Percentiles rank a stretch among this genome's conserved stretches.
Evolutionary conservation across 1,284 basidiomycete genomes (phyloP).

Genomic region (Boletus semigastroideus): DNA sequence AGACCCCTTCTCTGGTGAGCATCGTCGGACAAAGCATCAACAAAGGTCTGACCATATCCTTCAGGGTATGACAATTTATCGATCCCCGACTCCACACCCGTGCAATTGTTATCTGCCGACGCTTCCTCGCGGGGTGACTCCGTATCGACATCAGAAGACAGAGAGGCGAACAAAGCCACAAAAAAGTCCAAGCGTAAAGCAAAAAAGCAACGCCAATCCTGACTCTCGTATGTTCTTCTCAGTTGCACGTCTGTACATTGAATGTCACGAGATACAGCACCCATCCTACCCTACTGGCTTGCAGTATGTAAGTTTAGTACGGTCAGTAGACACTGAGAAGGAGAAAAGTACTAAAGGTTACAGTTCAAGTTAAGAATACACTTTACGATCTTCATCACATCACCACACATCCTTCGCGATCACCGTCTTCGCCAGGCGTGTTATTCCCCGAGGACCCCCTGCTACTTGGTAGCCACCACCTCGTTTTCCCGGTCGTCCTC

Average conservation of each 20-base stretch:
- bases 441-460: constrained; percentile 25
- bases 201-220: constrained; percentile 14
- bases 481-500: constrained; percentile 13
- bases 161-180: constrained; percentile 12
- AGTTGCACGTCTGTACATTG: constrained; percentile 17
- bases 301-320: constrained; percentile 17
- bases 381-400: constrained; percentile 36
- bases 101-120: background rate
- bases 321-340: constrained; percentile 13
- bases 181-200: constrained; percentile 27
- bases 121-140: constrained; percentile 12
- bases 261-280: constrained; percentile 12
- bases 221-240: constrained; percentile 13
- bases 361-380: constrained; percentile 26
- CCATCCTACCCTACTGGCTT: constrained; percentile 12
- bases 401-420: constrained; percentile 45
- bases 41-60: background rate
- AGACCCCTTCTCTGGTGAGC: constrained; percentile 64
- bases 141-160: constrained; percentile 11
- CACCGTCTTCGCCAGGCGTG: constrained; percentile 33
- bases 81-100: background rate
- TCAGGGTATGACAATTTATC: constrained; percentile 35
- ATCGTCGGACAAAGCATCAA: background rate
- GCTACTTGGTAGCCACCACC: constrained; percentile 26
- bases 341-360: constrained; percentile 20